Percentiles rank a stretch among this genome's conserved stretches.
These are phyloP conservation scores for Gossypium mustelinum DNA, from an alignment of 345 rosid species.

Conservation along the genomic window DNA sequence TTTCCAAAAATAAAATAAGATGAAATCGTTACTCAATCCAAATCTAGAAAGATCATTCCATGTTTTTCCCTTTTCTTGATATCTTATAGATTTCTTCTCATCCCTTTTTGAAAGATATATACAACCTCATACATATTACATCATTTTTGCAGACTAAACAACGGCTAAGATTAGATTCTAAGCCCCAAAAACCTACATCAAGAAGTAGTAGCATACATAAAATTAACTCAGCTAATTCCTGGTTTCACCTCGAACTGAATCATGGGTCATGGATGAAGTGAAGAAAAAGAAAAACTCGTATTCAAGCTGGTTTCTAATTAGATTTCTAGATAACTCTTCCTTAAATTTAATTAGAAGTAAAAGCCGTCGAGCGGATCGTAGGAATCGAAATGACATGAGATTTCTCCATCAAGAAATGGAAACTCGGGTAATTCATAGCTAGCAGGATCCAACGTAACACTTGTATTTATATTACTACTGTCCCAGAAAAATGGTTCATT, in stretches of 20 bases:
- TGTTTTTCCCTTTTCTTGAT: too few relatives aligned
- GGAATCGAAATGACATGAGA: not conserved
- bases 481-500: constrained; percentile 36
- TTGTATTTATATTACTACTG: constrained; percentile 13
- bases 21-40: too few relatives aligned
- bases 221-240: not conserved
- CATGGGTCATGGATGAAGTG: too few relatives aligned
- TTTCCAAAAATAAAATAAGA: too few relatives aligned
- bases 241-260: not conserved
- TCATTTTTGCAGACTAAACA: not conserved
- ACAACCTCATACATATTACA: not conserved
- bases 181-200: not conserved
- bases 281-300: too few relatives aligned
- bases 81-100: too few relatives aligned
- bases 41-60: too few relatives aligned
- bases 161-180: not conserved
- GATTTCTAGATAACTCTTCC: too few relatives aligned
- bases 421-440: constrained; percentile 11
- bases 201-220: not conserved
- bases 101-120: too few relatives aligned
- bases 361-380: not conserved
- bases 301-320: too few relatives aligned
- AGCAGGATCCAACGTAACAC: not conserved
- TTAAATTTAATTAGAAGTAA: not conserved
- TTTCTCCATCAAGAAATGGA: constrained; percentile 24